A percentile compares a stretch with the other conserved stretches of the same genome.
These are phyloP conservation scores for Crataegus laevigata DNA, from an alignment of 306 rosid species.

Conservation along the genomic window DNA sequence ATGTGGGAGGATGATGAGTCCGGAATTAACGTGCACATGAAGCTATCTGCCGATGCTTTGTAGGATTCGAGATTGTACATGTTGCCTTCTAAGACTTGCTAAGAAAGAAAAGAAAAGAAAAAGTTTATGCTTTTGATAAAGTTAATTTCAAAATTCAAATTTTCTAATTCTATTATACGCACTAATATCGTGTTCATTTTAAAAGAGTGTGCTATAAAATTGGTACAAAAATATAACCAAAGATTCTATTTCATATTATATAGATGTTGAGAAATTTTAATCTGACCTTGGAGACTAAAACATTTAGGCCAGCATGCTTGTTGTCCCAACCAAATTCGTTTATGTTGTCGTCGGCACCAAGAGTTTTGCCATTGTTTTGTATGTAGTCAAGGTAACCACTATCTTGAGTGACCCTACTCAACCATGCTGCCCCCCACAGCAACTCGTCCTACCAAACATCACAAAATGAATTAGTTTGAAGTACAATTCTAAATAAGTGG, in stretches of 20 bases:
- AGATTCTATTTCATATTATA: not conserved
- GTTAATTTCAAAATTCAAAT: not conserved
- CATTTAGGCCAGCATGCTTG: constrained; percentile 90
- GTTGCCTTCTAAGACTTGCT: constrained; percentile 81
- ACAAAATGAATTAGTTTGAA: not conserved
- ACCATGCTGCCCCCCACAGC: constrained; percentile 97
- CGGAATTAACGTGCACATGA: constrained; percentile 71
- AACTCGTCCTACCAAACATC: constrained; percentile 57
- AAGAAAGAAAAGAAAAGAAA: not conserved
- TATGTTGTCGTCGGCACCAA: constrained; percentile 82
- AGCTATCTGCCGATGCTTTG: constrained; percentile 76
- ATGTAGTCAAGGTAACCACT: constrained; percentile 56
- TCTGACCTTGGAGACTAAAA: constrained; percentile 79
- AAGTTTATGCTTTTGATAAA: not conserved
- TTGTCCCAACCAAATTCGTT: constrained; percentile 97
- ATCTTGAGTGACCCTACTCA: constrained; percentile 68
- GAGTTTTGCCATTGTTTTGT: constrained; percentile 65
- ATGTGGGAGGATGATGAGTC: constrained; percentile 71
- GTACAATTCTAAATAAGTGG: not conserved
- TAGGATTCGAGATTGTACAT: constrained; percentile 54
- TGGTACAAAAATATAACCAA: not conserved
- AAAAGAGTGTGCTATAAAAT: not conserved
- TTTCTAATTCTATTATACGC: not conserved
- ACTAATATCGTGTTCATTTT: not conserved
- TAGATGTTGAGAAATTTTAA: not conserved